A percentile compares a stretch with the other conserved stretches of the same genome.
Evolutionary conservation across 495 filamentous ascomycete genomes (phyloP).

Genomic region (Melanomma pulvis-pyrius): DNA sequence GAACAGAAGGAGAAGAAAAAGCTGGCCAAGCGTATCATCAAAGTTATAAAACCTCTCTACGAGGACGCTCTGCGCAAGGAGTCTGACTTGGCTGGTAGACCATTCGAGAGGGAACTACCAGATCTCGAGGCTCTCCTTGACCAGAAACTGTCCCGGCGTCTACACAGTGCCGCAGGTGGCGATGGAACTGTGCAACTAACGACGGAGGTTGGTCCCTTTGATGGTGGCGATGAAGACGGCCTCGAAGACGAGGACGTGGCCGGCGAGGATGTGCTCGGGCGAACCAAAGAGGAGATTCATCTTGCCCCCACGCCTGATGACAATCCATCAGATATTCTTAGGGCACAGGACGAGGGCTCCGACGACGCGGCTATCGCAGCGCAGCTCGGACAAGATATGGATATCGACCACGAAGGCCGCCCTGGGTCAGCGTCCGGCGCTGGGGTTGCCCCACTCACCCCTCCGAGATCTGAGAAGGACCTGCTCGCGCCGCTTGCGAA

Average conservation of each 20-base stretch:
- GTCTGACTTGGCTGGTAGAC: conserved; percentile 70
- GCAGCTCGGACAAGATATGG: conserved; percentile 30
- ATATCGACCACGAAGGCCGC: conserved; percentile 7
- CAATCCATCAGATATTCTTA: conserved; percentile 30
- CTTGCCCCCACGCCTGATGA: conserved; percentile 40
- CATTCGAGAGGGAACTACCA: conserved; percentile 68
- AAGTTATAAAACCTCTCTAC: conserved; percentile 72
- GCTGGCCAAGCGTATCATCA: conserved; percentile 81
- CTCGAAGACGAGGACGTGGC: neutral
- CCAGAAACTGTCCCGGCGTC: conserved; percentile 31
- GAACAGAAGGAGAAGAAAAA: conserved; percentile 68
- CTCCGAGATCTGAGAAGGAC: conserved; percentile 49
- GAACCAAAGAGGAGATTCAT: conserved; percentile 40
- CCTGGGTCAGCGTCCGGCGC: neutral
- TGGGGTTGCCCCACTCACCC: conserved; percentile 46
- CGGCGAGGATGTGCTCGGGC: neutral
- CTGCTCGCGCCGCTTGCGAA: conserved; percentile 61
- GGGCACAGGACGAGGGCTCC: conserved; percentile 24
- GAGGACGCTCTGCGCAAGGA: conserved; percentile 79
- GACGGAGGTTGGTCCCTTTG: neutral
- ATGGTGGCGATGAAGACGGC: neutral
- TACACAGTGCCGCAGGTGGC: conserved; percentile 19
- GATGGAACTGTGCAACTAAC: conserved; percentile 6
- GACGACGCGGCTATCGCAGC: conserved; percentile 34
- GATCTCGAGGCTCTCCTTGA: conserved; percentile 76